These are phyloP conservation scores for Paecilomyces fulvus DNA, from an alignment of 2,329 filamentous ascomycete species.

Conservation along the genomic window DNA sequence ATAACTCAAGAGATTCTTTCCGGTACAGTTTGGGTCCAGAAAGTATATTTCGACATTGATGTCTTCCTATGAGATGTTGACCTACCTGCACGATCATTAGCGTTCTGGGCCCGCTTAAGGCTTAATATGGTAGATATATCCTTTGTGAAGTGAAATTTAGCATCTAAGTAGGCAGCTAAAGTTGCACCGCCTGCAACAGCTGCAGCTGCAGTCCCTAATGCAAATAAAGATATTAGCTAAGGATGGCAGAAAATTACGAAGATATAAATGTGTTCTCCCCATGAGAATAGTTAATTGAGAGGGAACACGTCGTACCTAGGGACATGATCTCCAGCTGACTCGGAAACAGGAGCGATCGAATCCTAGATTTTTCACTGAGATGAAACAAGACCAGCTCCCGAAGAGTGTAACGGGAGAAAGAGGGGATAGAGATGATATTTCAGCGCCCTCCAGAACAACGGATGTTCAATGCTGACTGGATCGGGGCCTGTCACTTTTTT, in stretches of 20 bases:
- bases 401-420: not conserved
- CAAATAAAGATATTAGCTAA: not conserved
- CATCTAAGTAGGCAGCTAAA: constrained; percentile 42
- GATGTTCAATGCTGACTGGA: not conserved
- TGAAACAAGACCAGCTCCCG: not conserved
- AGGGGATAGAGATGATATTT: not conserved
- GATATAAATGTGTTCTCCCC: not conserved
- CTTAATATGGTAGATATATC: constrained; percentile 47
- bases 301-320: not conserved
- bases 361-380: not conserved
- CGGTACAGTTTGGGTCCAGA: not conserved
- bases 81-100: constrained; percentile 43
- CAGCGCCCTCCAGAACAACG: not conserved
- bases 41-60: not conserved
- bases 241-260: not conserved
- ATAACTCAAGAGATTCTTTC: not conserved
- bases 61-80: constrained; percentile 1
- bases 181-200: constrained; percentile 19
- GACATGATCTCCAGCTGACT: not conserved
- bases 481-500: not conserved
- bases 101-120: constrained; percentile 35
- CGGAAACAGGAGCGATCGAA: not conserved
- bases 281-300: not conserved
- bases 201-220: constrained; percentile 15
- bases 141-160: constrained; percentile 58